A percentile compares a stretch with the other conserved stretches of the same genome.
phyloP scores from a whole-genome alignment of 441 rosid genomes.

The Populus hybrid region DNA sequence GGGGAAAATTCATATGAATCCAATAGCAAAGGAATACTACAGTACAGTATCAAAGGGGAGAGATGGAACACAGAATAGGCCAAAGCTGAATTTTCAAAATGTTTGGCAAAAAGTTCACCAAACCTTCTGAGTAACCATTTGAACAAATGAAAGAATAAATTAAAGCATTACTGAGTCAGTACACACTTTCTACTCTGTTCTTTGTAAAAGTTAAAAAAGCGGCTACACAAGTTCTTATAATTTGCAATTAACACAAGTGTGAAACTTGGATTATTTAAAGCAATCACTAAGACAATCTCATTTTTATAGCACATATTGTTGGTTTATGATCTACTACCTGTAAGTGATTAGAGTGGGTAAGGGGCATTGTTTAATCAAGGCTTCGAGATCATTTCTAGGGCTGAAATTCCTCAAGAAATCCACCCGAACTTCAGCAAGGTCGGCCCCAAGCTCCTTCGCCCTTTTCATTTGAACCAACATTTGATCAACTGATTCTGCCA shows the following conservation, averaged over 20 bases:
- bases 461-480: constrained; percentile 48
- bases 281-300: constrained; percentile 22
- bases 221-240: background rate
- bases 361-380: constrained; percentile 49
- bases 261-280: background rate
- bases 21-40: background rate
- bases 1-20: background rate
- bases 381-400: constrained; percentile 44
- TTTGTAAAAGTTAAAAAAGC: background rate
- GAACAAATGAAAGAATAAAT: no score
- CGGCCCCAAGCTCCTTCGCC: constrained; percentile 72
- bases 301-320: constrained; percentile 41
- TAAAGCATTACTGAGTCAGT: no score
- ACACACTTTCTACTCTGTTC: no score
- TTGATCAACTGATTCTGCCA: constrained; percentile 60
- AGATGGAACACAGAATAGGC: background rate
- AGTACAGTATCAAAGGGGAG: background rate
- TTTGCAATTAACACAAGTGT: background rate
- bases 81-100: no score
- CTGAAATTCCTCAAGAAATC: constrained; percentile 57
- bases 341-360: constrained; percentile 85
- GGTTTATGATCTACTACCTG: constrained; percentile 65
- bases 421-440: constrained; percentile 82
- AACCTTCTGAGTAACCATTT: no score
- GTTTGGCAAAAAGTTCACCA: no score